Percentiles rank a stretch among this genome's conserved stretches.
These are phyloP conservation scores for Rhodomyrtus tomentosa DNA, from an alignment of 345 rosid genomes.

Conservation along the genomic window DNA sequence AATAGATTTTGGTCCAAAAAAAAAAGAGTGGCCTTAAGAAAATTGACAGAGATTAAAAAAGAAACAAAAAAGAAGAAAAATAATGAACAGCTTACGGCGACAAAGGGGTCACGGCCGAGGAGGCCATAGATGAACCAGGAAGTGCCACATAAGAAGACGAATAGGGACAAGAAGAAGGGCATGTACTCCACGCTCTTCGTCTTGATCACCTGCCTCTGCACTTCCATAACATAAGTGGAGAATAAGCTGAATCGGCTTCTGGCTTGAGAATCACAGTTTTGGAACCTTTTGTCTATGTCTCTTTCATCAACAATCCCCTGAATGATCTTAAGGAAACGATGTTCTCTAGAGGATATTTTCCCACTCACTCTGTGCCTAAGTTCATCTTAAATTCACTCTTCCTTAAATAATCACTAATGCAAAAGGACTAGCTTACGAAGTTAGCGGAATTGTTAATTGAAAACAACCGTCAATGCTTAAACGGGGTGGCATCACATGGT, in stretches of 20 bases:
- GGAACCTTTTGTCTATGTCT: background rate
- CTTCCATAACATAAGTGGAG: background rate
- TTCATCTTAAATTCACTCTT: background rate
- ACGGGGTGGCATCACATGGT: background rate
- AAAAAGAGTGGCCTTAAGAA: too few relatives aligned
- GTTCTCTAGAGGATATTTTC: background rate
- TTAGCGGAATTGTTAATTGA: background rate
- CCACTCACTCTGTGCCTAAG: background rate
- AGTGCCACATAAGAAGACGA: conserved; percentile 89
- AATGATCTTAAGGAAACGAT: background rate
- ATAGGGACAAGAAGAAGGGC: conserved; percentile 93
- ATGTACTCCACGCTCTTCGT: conserved; percentile 94
- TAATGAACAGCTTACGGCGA: conserved; percentile 40
- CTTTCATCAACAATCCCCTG: background rate
- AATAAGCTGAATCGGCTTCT: background rate
- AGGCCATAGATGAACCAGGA: conserved; percentile 90
- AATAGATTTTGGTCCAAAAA: background rate
- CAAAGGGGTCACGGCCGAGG: conserved; percentile 74
- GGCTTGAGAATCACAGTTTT: background rate
- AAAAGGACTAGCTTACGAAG: background rate
- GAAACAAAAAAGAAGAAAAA: too few relatives aligned
- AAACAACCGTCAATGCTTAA: background rate
- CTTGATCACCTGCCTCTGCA: conserved; percentile 81
- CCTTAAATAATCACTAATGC: background rate
- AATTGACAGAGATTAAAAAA: background rate